phyloP scores from a whole-genome alignment of 2,329 filamentous ascomycete genomes.

The Verticillium dahliae region DNA sequence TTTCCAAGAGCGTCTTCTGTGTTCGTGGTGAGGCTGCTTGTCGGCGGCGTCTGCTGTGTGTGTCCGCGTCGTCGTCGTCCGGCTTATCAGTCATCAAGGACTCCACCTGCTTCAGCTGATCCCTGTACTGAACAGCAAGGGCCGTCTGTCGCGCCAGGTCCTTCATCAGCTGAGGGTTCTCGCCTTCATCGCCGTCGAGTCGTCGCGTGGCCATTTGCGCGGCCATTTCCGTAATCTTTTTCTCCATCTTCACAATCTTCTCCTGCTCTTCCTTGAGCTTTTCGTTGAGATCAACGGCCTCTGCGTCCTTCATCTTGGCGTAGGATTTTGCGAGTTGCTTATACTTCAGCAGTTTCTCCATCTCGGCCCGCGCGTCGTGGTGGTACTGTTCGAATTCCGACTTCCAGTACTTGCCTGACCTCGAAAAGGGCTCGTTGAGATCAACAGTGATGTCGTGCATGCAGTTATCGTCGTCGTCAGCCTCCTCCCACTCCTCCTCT shows the following conservation, averaged over 20 bases:
- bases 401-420: constrained; percentile 77
- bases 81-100: constrained; percentile 35
- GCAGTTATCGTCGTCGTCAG: constrained; percentile 30
- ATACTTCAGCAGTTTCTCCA: constrained; percentile 72
- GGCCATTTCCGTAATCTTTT: constrained; percentile 53
- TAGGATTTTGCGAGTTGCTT: constrained; percentile 75
- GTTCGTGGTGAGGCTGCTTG: constrained; percentile 40
- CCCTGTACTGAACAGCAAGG: constrained; percentile 50
- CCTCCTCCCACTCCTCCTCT: constrained; percentile 47
- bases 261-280: constrained; percentile 63
- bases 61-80: constrained; percentile 23
- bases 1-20: constrained; percentile 44
- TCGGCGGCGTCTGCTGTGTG: constrained; percentile 24
- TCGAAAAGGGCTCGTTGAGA: constrained; percentile 65
- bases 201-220: constrained; percentile 41
- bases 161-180: constrained; percentile 40
- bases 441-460: constrained; percentile 63
- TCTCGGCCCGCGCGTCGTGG: constrained; percentile 63
- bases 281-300: constrained; percentile 59
- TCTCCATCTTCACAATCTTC: constrained; percentile 58
- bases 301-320: constrained; percentile 69
- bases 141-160: constrained; percentile 53
- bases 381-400: constrained; percentile 69
- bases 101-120: constrained; percentile 54
- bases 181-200: constrained; percentile 30